phyloP scores from a whole-genome alignment of 2,329 filamentous ascomycete genomes.

The Hypocrella siamensis region DNA sequence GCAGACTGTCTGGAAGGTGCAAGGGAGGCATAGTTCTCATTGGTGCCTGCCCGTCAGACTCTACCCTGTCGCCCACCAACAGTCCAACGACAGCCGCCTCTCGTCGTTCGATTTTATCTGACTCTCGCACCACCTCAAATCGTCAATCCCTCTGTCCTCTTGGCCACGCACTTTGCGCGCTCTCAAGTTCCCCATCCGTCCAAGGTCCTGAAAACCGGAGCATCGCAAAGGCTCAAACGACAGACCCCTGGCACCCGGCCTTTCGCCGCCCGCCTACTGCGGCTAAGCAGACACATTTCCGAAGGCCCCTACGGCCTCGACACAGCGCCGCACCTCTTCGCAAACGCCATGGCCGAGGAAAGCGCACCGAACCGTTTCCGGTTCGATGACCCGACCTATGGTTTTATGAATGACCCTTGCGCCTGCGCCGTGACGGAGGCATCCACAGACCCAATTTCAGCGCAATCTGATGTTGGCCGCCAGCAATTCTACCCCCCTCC shows the following conservation, averaged over 20 bases:
- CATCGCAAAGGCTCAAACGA: conserved; percentile 1
- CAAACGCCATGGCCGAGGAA: conserved; percentile 22
- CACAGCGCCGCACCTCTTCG: too few species aligned
- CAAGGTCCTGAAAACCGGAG: background rate
- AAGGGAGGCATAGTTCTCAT: conserved; percentile 1
- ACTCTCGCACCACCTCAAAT: conserved; percentile 2
- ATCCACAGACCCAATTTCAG: conserved; percentile 15
- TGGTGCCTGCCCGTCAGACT: conserved; percentile 2
- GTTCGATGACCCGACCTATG: conserved; percentile 25
- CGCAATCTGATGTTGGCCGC: conserved; percentile 16
- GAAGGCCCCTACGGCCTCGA: background rate
- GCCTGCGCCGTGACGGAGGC: conserved; percentile 12
- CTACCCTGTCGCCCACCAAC: conserved; percentile 2
- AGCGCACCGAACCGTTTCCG: conserved; percentile 24
- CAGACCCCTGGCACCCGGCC: conserved; percentile 1
- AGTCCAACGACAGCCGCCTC: conserved; percentile 4
- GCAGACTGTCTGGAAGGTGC: conserved; percentile 1
- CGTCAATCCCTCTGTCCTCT: background rate
- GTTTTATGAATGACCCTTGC: conserved; percentile 20
- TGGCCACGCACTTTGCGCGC: background rate
- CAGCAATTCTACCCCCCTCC: conserved; percentile 14
- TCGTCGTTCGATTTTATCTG: conserved; percentile 5
- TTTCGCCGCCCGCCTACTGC: conserved; percentile 1
- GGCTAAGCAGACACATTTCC: background rate
- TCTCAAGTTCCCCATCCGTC: conserved; percentile 1